phyloP scores from a whole-genome alignment of 176 grass and related monocot species.

The Pontederia paniculata region DNA sequence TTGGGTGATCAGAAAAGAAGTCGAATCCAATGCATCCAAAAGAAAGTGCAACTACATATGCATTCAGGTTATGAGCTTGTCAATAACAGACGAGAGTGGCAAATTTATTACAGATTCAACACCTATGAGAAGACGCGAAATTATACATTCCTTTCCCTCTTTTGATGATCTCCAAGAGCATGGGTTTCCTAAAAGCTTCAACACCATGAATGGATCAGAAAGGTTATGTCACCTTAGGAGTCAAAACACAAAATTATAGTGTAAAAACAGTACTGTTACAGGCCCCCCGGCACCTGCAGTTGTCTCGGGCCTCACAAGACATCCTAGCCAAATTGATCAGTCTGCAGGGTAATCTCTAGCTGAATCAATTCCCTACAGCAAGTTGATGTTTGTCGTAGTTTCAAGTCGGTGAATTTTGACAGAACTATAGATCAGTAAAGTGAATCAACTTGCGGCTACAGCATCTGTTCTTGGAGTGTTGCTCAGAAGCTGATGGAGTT shows the following conservation, averaged over 20 bases:
- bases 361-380: not conserved
- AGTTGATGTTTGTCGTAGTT: not conserved
- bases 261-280: not conserved
- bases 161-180: not conserved
- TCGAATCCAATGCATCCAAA: too few species aligned
- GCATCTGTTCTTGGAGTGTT: conserved; percentile 14
- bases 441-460: conserved; percentile 8
- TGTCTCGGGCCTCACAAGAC: not conserved
- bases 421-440: not conserved
- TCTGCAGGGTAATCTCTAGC: not conserved
- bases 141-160: not conserved
- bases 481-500: conserved; percentile 22
- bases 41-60: too few species aligned
- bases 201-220: conserved; percentile 6
- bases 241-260: not conserved
- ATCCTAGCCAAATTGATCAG: not conserved
- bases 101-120: too few species aligned
- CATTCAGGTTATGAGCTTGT: too few species aligned
- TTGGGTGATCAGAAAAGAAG: too few species aligned
- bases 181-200: not conserved
- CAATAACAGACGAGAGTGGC: too few species aligned
- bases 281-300: not conserved
- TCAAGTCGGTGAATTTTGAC: conserved; percentile 1
- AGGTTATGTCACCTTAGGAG: not conserved
- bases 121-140: not conserved